Percentiles rank a stretch among this genome's conserved stretches.
These are phyloP conservation scores for Cutaneotrichosporon cavernicola DNA, from an alignment of 1,284 basidiomycete species.

Conservation along the genomic window DNA sequence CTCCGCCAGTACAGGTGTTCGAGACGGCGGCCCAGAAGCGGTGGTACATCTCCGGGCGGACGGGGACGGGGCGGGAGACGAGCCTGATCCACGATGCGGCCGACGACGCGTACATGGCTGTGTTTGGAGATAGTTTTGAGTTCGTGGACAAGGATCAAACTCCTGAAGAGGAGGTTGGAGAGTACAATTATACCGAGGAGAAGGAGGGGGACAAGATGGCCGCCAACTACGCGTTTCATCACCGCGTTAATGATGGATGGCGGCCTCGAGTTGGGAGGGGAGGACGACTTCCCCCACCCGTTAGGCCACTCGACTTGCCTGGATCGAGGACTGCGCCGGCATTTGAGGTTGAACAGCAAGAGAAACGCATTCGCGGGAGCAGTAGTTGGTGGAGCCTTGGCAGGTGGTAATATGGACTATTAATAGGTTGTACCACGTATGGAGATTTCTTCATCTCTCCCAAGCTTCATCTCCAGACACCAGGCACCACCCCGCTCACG, in stretches of 20 bases:
- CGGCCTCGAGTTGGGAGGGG: background rate
- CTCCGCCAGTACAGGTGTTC: background rate
- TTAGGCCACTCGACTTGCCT: background rate
- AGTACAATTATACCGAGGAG: background rate
- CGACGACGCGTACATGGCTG: conserved; percentile 5
- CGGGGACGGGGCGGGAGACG: background rate
- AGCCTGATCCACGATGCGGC: conserved; percentile 4
- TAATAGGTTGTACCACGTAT: background rate
- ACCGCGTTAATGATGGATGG: background rate
- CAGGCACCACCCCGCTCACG: no score
- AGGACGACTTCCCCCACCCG: background rate
- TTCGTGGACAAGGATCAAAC: background rate
- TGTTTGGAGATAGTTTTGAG: background rate
- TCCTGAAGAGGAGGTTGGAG: background rate
- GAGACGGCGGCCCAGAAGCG: background rate
- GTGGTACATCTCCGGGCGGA: background rate
- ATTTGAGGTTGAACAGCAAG: background rate
- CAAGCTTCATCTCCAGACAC: no score
- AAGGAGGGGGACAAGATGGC: background rate
- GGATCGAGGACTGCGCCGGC: background rate
- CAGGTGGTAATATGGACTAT: background rate
- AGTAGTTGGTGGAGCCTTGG: conserved; percentile 1
- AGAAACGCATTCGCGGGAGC: background rate
- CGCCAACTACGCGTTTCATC: background rate
- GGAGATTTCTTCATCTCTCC: no score